phyloP scores from a whole-genome alignment of 2,329 filamentous ascomycete genomes.

The Pseudofabraea citricarpa region DNA sequence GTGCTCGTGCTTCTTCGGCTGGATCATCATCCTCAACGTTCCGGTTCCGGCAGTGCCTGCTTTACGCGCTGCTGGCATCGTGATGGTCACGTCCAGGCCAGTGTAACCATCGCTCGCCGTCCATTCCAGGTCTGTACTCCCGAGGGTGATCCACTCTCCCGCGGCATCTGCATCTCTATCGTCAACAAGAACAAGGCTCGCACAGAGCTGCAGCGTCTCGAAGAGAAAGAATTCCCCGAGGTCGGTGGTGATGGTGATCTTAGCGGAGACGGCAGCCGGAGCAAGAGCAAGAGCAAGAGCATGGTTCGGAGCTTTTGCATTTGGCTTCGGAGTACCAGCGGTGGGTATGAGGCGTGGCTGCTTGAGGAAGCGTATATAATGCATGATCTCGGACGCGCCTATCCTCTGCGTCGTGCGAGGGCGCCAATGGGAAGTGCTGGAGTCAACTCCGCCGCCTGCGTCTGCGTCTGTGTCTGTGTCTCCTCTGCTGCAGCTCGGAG shows the following conservation, averaged over 20 bases:
- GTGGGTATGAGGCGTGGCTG: constrained; percentile 44
- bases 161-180: neutral
- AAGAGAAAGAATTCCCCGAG: constrained; percentile 41
- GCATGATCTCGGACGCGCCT: constrained; percentile 33
- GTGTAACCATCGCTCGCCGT: constrained; percentile 20
- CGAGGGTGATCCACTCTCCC: constrained; percentile 2
- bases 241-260: constrained; percentile 63
- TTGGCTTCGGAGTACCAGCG: constrained; percentile 28
- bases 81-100: constrained; percentile 17
- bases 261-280: constrained; percentile 34
- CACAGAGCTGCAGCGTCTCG: constrained; percentile 13
- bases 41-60: neutral
- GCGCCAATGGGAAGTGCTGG: no score
- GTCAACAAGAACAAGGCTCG: constrained; percentile 16
- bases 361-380: constrained; percentile 66
- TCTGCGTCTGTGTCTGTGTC: no score
- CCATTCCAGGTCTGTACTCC: constrained; percentile 16
- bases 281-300: no score
- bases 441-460: no score
- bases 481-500: no score
- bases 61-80: constrained; percentile 7
- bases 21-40: constrained; percentile 14
- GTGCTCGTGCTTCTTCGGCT: constrained; percentile 7
- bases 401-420: no score
- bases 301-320: no score